phyloP scores from a whole-genome alignment of 495 filamentous ascomycete genomes.

The Penicillium verhagenii region DNA sequence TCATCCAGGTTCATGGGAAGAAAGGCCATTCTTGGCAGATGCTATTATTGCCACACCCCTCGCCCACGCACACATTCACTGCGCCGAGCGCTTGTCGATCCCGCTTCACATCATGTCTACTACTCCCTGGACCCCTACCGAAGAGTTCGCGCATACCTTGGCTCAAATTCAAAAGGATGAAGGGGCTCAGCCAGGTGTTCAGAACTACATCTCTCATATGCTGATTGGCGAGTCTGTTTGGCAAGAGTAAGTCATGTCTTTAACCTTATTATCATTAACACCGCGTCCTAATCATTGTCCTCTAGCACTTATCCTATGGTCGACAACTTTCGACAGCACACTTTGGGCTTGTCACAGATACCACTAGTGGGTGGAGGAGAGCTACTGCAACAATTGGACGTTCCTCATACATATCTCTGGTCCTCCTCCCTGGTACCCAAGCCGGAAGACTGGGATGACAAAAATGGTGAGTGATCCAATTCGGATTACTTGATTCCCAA shows the following conservation, averaged over 20 bases:
- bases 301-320: background rate
- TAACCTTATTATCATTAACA: background rate
- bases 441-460: constrained; percentile 8
- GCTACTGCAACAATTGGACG: background rate
- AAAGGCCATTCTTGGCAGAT: constrained; percentile 7
- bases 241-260: background rate
- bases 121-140: constrained; percentile 6
- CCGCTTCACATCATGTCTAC: constrained; percentile 17
- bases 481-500: background rate
- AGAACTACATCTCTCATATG: background rate
- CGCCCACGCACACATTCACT: constrained; percentile 13
- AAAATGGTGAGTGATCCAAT: background rate
- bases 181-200: background rate
- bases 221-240: background rate
- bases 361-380: background rate
- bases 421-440: background rate
- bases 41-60: constrained; percentile 13
- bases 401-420: constrained; percentile 13
- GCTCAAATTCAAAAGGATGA: constrained; percentile 2
- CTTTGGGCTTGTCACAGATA: background rate
- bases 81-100: constrained; percentile 10
- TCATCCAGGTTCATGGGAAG: background rate
- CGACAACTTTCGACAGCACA: background rate
- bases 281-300: no score
- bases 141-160: constrained; percentile 6